Base-by-base conservation (phyloP, 75 land plant genomes). In the Pinus albicaulis region DNA sequence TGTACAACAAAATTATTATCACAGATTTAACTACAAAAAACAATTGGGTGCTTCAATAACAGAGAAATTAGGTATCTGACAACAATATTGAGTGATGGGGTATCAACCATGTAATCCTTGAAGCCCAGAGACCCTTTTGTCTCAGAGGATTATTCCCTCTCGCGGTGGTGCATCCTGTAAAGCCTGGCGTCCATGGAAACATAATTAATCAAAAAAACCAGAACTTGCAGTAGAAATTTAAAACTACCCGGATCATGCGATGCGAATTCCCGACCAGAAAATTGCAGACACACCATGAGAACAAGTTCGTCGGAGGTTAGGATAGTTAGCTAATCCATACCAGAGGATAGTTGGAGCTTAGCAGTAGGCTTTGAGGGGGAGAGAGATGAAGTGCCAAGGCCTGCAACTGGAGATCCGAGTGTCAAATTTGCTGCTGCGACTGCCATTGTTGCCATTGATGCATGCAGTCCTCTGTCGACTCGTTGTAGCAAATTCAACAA, bases 381-480 rank as follows among this genome's bases (percentile, higher is more conserved):
- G 8, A 77, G 77, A 24, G 78, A 59, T 71, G 84, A 57, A 14
- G 86, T 65, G 11, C 82, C 82, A 53, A 88, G 69, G 38, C 90
- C 90, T 14, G 82, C 79, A 25, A 83, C 74, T 53, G 74, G 74
- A 52, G 74, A 31, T 41, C 23, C 12, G n/a, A 68, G 71, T 38
- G 52, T 44, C 52, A 44, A 79, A 16, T 76, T 80, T 1, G 80
- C 61, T 63, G 83, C 31, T 48, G 83, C 34, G 28, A 84, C 76
- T 23, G 81, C 79, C 76, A 86, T 80, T 64, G 82, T 62, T 55
- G 87, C 84, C 82, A 86, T 65, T 72, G 44, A n/a, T 26, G 71
- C 31, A 65, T 23, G n/a, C 63, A 20, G 23, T 60, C 63, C 52
- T 44, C 8, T 44, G 52, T 7, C 10, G 41, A 5, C 41, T 38